Evolutionary conservation across 75 land plant genomes (phyloP).

Genomic region (Cupressus sempervirens): DNA sequence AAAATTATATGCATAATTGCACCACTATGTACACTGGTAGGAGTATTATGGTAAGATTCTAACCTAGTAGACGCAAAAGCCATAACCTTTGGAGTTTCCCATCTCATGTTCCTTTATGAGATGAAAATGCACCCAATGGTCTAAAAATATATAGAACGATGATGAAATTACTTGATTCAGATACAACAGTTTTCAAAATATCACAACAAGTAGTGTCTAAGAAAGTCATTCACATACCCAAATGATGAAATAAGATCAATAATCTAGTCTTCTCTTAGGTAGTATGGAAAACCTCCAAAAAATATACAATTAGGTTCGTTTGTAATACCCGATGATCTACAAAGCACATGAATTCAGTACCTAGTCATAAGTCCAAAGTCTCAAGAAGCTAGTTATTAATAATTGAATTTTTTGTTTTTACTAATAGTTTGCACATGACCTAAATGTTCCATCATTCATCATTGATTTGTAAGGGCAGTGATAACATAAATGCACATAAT

Average conservation of each 20-base stretch:
- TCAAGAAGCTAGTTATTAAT: too few species aligned
- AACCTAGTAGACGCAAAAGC: conserved; percentile 84
- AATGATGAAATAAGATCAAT: conserved; percentile 66
- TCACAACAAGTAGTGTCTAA: background rate
- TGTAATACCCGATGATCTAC: conserved; percentile 57
- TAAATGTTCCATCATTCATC: background rate
- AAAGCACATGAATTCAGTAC: background rate
- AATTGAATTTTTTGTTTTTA: too few species aligned
- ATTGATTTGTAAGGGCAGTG: background rate
- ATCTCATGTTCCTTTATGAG: conserved; percentile 93
- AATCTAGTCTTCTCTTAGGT: conserved; percentile 80
- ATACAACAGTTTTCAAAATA: background rate
- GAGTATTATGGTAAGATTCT: background rate
- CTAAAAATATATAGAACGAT: conserved; percentile 11
- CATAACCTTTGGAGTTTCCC: conserved; percentile 98
- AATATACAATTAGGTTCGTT: conserved; percentile 87
- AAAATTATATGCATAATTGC: background rate
- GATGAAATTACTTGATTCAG: background rate
- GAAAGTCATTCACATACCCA: conserved; percentile 25
- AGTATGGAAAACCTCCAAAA: conserved; percentile 92
- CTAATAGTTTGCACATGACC: background rate
- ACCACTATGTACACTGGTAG: background rate
- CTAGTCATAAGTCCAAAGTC: background rate
- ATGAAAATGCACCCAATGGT: conserved; percentile 88
- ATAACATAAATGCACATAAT: background rate